Conservation (phyloP, 441 rosid genomes). For the Melianthus villosus region DNA sequence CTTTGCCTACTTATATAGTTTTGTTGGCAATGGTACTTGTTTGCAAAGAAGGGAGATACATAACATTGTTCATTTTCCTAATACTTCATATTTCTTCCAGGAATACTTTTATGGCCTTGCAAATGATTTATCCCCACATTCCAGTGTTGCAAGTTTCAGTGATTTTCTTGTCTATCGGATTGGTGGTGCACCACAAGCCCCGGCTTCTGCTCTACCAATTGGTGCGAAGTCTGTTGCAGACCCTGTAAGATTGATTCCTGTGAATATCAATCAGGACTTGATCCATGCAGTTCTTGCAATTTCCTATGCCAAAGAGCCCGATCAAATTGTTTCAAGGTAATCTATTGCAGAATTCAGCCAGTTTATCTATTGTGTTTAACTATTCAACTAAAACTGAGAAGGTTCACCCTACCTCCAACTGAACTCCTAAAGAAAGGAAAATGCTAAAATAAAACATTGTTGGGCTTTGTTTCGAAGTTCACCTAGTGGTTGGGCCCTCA, state of each 20-base stretch:
- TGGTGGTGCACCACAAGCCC: constrained; percentile 83
- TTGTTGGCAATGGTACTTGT: too few relatives aligned
- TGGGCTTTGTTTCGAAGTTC: too few relatives aligned
- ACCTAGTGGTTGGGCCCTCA: too few relatives aligned
- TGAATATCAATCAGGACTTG: constrained; percentile 39
- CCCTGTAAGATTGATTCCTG: constrained; percentile 45
- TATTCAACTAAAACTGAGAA: too few relatives aligned
- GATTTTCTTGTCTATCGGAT: constrained; percentile 57
- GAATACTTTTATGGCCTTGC: constrained; percentile 70
- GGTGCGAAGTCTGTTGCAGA: constrained; percentile 60
- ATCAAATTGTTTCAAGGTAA: constrained; percentile 62
- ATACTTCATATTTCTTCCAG: constrained; percentile 17
- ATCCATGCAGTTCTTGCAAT: constrained; percentile 67
- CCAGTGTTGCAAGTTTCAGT: constrained; percentile 40
- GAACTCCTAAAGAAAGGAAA: too few relatives aligned
- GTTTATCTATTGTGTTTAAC: too few relatives aligned
- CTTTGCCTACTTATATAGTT: too few relatives aligned
- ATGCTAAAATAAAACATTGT: too few relatives aligned
- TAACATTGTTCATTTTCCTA: too few relatives aligned
- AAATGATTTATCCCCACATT: constrained; percentile 63
- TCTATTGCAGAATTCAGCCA: too few relatives aligned
- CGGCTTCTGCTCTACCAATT: constrained; percentile 60
- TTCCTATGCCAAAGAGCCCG: constrained; percentile 65
- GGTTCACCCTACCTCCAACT: too few relatives aligned
- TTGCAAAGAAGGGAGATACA: too few relatives aligned